A percentile compares a stretch with the other conserved stretches of the same genome.
These are phyloP conservation scores for Porcisia hertigi DNA, from an alignment of 208 protist genomes.

Conservation along the genomic window DNA sequence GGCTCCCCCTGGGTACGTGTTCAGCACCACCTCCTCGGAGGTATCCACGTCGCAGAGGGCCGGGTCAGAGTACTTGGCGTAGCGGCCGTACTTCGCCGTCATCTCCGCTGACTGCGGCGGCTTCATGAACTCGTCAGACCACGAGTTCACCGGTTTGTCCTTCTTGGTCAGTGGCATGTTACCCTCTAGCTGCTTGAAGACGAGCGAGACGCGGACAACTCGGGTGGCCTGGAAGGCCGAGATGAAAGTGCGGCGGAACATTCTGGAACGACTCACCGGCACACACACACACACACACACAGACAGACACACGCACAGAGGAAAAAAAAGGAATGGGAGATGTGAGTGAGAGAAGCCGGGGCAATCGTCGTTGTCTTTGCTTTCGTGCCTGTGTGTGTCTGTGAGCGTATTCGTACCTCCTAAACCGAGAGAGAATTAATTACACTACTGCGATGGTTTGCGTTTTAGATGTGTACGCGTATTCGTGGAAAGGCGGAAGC, in stretches of 20 bases:
- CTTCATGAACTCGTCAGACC: slow-evolving; percentile 86
- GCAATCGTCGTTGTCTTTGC: background rate
- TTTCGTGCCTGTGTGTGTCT: background rate
- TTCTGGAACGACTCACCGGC: slow-evolving; percentile 18
- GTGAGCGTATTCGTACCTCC: background rate
- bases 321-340: background rate
- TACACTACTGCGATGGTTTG: slow-evolving; percentile 3
- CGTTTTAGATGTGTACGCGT: background rate
- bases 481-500: background rate
- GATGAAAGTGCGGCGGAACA: slow-evolving; percentile 73
- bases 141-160: slow-evolving; percentile 84
- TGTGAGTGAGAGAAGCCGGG: background rate
- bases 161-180: slow-evolving; percentile 80
- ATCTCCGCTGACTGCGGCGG: slow-evolving; percentile 75
- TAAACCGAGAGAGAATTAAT: background rate
- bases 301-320: background rate
- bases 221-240: slow-evolving; percentile 68
- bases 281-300: slow-evolving; percentile 1
- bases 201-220: slow-evolving; percentile 58
- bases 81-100: slow-evolving; percentile 77
- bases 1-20: slow-evolving; percentile 88
- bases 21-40: slow-evolving; percentile 86
- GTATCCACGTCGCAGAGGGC: slow-evolving; percentile 78
- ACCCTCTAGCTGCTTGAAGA: slow-evolving; percentile 86
- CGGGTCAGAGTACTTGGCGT: slow-evolving; percentile 88